Evolutionary conservation across 306 rosid species (phyloP).

Genomic region (Trifolium fragiferum): DNA sequence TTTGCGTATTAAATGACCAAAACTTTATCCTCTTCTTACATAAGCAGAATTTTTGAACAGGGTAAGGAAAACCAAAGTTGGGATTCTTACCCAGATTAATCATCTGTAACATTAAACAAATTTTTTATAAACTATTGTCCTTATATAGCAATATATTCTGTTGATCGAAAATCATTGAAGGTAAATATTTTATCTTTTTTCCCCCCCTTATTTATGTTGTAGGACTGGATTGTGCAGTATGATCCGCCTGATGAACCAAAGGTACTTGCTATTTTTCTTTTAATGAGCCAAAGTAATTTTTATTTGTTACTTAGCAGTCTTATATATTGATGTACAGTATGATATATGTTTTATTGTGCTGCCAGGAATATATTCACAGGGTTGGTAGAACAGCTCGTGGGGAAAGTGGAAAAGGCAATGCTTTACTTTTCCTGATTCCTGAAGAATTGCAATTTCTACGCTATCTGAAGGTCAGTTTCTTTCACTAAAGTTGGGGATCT

Average conservation of each 20-base stretch:
- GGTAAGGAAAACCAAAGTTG: neutral
- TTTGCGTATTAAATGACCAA: neutral
- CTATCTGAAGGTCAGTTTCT: constrained; percentile 74
- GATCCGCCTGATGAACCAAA: constrained; percentile 99
- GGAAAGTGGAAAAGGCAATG: constrained; percentile 84
- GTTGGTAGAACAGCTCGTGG: constrained; percentile 99
- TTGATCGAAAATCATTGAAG: constrained; percentile 12
- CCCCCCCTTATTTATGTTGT: constrained; percentile 37
- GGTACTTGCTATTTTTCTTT: constrained; percentile 52
- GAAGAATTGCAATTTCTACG: constrained; percentile 83
- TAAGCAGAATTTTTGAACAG: neutral
- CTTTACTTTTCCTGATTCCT: constrained; percentile 82
- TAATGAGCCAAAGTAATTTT: neutral
- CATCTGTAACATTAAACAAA: constrained; percentile 4
- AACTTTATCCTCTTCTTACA: neutral
- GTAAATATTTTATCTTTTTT: constrained; percentile 6
- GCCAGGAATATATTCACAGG: constrained; percentile 93
- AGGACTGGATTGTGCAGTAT: constrained; percentile 99
- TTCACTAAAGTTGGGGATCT: neutral
- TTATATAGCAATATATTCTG: constrained; percentile 15
- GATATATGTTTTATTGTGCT: constrained; percentile 28
- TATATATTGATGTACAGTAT: constrained; percentile 16
- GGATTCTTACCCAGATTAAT: neutral
- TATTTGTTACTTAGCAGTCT: constrained; percentile 22
- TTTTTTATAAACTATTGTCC: neutral